phyloP scores from a whole-genome alignment of 2,329 filamentous ascomycete species.

The Thermothelomyces thermophilus region DNA sequence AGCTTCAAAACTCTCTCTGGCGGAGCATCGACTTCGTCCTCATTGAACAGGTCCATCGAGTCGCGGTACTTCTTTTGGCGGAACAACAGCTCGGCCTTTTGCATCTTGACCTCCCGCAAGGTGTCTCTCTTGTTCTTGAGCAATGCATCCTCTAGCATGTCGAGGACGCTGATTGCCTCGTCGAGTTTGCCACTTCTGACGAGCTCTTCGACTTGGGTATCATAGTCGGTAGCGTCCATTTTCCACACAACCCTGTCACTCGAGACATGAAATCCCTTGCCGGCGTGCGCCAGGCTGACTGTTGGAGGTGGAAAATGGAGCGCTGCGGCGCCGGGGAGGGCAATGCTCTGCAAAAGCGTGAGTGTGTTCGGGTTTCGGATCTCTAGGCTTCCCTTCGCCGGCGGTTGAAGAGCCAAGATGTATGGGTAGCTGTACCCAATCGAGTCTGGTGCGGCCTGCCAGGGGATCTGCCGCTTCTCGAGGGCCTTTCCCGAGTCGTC shows the following conservation, averaged over 20 bases:
- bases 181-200: slow-evolving; percentile 70
- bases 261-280: slow-evolving; percentile 89
- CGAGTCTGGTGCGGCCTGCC: slow-evolving; percentile 79
- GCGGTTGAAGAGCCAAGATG: slow-evolving; percentile 76
- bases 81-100: slow-evolving; percentile 83
- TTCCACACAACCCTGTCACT: slow-evolving; percentile 92
- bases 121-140: slow-evolving; percentile 74
- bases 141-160: slow-evolving; percentile 87
- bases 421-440: slow-evolving; percentile 98
- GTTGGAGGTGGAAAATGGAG: slow-evolving; percentile 90
- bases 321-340: slow-evolving; percentile 72
- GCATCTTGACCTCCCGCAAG: slow-evolving; percentile 79
- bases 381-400: slow-evolving; percentile 78
- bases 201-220: slow-evolving; percentile 78
- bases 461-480: slow-evolving; percentile 84
- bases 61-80: slow-evolving; percentile 74
- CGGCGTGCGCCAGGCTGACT: slow-evolving; percentile 88
- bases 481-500: slow-evolving; percentile 74
- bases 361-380: slow-evolving; percentile 89
- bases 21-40: slow-evolving; percentile 78
- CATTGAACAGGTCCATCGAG: slow-evolving; percentile 79
- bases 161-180: slow-evolving; percentile 83
- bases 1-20: slow-evolving; percentile 81
- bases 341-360: slow-evolving; percentile 79
- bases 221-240: slow-evolving; percentile 89